These are phyloP conservation scores for Amesomyces nigricolor DNA, from an alignment of 2,329 filamentous ascomycete genomes.

Conservation along the genomic window DNA sequence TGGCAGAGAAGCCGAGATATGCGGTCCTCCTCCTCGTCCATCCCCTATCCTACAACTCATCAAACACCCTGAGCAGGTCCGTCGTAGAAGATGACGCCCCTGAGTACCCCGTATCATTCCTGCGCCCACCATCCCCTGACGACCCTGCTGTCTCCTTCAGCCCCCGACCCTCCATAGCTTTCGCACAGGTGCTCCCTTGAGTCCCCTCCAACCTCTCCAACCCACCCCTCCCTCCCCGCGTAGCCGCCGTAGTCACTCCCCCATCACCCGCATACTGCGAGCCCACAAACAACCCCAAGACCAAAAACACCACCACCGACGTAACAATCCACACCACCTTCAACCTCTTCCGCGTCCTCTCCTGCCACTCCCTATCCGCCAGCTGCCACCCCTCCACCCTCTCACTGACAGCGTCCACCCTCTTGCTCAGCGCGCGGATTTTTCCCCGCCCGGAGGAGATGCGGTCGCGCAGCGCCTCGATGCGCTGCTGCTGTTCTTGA, in stretches of 20 bases:
- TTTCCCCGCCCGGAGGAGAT: conserved; percentile 55
- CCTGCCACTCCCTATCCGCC: conserved; percentile 62
- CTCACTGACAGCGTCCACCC: conserved; percentile 58
- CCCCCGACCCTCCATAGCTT: background rate
- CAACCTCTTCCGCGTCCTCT: conserved; percentile 58
- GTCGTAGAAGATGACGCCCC: conserved; percentile 2
- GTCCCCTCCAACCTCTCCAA: conserved; percentile 10
- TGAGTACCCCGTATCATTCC: conserved; percentile 5
- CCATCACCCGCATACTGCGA: conserved; percentile 30
- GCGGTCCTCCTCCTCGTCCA: background rate
- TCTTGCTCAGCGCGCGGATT: conserved; percentile 53
- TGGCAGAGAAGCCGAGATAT: background rate
- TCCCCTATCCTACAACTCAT: conserved; percentile 38
- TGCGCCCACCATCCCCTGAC: background rate
- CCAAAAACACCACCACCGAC: conserved; percentile 42
- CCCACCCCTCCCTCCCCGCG: conserved; percentile 7
- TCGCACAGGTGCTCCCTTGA: conserved; percentile 1
- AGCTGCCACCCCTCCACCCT: conserved; percentile 63
- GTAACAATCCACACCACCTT: conserved; percentile 59
- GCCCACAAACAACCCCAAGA: conserved; percentile 40
- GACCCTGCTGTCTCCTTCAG: background rate
- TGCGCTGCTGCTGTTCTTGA: conserved; percentile 57
- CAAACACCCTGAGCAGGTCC: conserved; percentile 40
- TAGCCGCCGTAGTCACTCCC: conserved; percentile 9
- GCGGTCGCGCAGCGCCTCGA: conserved; percentile 56